phyloP scores from a whole-genome alignment of 2,329 filamentous ascomycete genomes.

The Ciborinia camelliae region DNA sequence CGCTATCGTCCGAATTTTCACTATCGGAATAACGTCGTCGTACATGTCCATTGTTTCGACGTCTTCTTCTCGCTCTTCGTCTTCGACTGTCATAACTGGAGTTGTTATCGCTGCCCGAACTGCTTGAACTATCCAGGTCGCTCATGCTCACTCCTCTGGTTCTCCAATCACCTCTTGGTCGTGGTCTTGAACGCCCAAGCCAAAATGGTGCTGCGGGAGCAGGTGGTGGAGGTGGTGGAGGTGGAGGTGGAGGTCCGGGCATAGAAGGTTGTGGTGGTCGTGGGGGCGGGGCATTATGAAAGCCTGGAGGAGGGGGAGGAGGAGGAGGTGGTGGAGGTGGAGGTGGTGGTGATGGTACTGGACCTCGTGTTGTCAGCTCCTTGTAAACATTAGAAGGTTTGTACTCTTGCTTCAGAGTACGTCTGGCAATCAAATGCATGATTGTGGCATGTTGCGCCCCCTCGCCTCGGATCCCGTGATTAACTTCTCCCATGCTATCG shows the following conservation, averaged over 20 bases:
- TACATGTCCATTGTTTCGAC: conserved; percentile 6
- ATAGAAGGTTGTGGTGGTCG: not conserved
- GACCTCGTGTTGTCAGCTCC: conserved; percentile 14
- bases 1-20: conserved; percentile 12
- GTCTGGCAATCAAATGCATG: conserved; percentile 28
- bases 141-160: too few species aligned
- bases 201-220: not conserved
- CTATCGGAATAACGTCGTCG: not conserved
- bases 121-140: conserved; percentile 1
- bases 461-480: not conserved
- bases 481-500: conserved; percentile 18
- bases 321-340: not conserved
- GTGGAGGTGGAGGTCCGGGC: not conserved
- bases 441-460: conserved; percentile 14
- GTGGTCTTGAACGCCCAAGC: not conserved
- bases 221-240: not conserved
- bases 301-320: not conserved
- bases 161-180: not conserved
- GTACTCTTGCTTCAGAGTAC: conserved; percentile 20
- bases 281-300: not conserved
- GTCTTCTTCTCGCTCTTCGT: not conserved
- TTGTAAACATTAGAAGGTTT: conserved; percentile 22
- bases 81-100: conserved; percentile 14
- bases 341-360: not conserved
- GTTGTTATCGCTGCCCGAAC: conserved; percentile 17